These are phyloP conservation scores for Apiospora malaysiana DNA, from an alignment of 2,329 filamentous ascomycete genomes.

Conservation along the genomic window DNA sequence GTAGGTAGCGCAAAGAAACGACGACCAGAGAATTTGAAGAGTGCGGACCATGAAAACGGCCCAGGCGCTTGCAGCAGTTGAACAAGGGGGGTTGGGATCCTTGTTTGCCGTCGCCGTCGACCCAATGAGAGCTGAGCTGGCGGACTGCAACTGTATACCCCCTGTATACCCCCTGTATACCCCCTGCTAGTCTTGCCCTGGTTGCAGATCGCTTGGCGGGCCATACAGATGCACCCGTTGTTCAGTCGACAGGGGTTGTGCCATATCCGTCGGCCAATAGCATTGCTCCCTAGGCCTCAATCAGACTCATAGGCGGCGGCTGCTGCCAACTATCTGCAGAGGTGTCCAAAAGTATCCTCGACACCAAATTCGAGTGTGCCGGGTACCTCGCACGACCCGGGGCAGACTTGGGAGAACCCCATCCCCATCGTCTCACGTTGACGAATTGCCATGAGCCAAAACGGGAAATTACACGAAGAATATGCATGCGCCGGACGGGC, in stretches of 20 bases:
- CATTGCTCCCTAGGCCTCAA: not conserved
- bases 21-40: constrained; percentile 4
- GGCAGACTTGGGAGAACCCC: not conserved
- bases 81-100: constrained; percentile 18
- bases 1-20: constrained; percentile 7
- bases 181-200: constrained; percentile 29
- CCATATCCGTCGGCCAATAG: constrained; percentile 23
- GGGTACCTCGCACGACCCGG: not conserved
- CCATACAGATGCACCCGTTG: constrained; percentile 30
- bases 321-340: constrained; percentile 11
- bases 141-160: too few species aligned
- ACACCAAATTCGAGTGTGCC: not conserved
- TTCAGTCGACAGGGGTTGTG: constrained; percentile 21
- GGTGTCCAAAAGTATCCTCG: not conserved
- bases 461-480: constrained; percentile 13
- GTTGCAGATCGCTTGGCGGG: constrained; percentile 41
- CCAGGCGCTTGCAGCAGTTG: constrained; percentile 40
- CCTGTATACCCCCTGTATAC: not conserved
- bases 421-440: constrained; percentile 10
- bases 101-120: not conserved
- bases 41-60: constrained; percentile 27
- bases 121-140: too few species aligned
- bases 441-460: constrained; percentile 18
- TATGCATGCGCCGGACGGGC: constrained; percentile 11
- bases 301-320: constrained; percentile 18